Conservation (phyloP, 1,284 basidiomycete genomes). For the Fomes fomentarius region DNA sequence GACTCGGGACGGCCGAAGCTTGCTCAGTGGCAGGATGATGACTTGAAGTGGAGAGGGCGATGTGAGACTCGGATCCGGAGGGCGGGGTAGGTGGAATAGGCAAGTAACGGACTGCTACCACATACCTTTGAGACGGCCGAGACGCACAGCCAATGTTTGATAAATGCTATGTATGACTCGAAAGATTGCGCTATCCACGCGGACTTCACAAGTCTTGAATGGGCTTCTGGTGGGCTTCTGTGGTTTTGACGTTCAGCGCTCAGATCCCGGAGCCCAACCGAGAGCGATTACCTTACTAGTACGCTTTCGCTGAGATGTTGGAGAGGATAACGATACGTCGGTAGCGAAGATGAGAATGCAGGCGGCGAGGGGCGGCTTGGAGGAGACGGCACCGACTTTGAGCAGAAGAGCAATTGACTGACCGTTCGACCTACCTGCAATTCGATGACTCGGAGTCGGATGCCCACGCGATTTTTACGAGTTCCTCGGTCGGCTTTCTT, state of each 20-base stretch:
- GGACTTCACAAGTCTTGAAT: not conserved
- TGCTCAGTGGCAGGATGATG: not conserved
- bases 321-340: not conserved
- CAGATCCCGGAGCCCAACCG: not conserved
- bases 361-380: no score
- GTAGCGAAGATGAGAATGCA: no score
- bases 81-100: slow-evolving; percentile 8
- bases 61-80: slow-evolving; percentile 9
- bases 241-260: no score
- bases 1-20: slow-evolving; percentile 9
- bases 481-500: no score
- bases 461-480: slow-evolving; percentile 11
- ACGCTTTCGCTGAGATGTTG: not conserved
- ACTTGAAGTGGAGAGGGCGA: not conserved
- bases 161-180: slow-evolving; percentile 20
- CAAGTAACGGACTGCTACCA: slow-evolving; percentile 1
- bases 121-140: slow-evolving; percentile 18
- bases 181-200: not conserved
- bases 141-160: slow-evolving; percentile 11
- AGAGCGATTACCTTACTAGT: not conserved
- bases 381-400: not conserved
- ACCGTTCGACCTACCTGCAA: not conserved
- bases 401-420: not conserved
- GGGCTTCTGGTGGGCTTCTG: no score
- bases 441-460: not conserved